These are phyloP conservation scores for Elsinoe ampelina DNA, from an alignment of 2,329 filamentous ascomycete genomes.

Conservation along the genomic window DNA sequence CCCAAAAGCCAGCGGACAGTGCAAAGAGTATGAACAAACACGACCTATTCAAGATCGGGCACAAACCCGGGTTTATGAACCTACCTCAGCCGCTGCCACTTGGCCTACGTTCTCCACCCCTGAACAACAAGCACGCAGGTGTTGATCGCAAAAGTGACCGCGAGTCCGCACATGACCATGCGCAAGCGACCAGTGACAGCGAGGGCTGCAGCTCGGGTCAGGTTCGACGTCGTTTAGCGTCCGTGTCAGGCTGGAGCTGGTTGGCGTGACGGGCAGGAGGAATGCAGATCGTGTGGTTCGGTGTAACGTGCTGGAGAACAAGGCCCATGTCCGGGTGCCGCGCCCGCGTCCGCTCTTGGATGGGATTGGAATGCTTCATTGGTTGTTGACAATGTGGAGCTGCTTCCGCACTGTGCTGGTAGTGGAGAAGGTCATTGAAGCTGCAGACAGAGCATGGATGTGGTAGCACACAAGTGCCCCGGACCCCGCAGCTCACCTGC, in stretches of 20 bases:
- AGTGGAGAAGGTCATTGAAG: neutral
- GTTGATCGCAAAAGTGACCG: neutral
- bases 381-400: neutral
- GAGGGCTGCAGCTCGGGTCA: neutral
- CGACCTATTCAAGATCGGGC: neutral
- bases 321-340: no score
- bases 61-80: slow-evolving; percentile 8
- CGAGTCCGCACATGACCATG: no score
- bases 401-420: neutral
- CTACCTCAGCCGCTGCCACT: neutral
- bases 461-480: neutral
- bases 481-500: neutral
- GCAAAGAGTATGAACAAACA: neutral
- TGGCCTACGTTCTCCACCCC: slow-evolving; percentile 2
- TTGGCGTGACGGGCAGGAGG: neutral
- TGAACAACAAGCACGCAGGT: neutral
- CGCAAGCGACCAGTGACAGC: neutral
- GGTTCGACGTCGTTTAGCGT: neutral
- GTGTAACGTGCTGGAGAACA: neutral
- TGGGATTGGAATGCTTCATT: neutral
- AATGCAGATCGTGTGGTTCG: neutral
- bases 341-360: neutral
- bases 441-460: neutral
- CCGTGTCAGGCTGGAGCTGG: slow-evolving; percentile 6
- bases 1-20: neutral